Conservation (phyloP, 148 eudicot genomes). For the Silene uniflora region DNA sequence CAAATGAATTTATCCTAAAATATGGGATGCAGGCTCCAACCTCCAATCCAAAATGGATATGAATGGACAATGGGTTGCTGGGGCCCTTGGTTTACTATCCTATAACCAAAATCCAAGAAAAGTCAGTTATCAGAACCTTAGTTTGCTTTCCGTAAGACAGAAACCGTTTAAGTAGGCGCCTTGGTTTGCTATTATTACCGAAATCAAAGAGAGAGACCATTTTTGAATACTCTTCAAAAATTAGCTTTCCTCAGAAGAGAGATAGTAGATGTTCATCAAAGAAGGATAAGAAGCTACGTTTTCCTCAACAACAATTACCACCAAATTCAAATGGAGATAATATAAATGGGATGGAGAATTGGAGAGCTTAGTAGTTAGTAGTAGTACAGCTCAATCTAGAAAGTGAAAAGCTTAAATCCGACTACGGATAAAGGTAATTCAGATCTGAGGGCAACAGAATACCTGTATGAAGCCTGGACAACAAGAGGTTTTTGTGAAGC, state of each 20-base stretch:
- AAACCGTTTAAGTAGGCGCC: background rate
- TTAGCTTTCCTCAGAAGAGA: background rate
- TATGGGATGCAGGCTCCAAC: background rate
- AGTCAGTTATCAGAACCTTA: too few relatives aligned
- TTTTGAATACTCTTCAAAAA: too few relatives aligned
- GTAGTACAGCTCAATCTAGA: background rate
- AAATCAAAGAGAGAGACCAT: background rate
- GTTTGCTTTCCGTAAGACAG: too few relatives aligned
- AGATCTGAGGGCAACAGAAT: slow-evolving; percentile 8
- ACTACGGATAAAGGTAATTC: background rate
- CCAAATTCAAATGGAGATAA: background rate
- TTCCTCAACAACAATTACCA: background rate
- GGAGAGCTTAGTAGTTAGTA: background rate
- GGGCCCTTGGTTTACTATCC: too few relatives aligned
- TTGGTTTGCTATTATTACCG: background rate
- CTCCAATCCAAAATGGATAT: too few relatives aligned
- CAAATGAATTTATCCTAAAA: background rate
- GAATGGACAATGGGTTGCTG: too few relatives aligned
- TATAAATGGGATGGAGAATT: background rate
- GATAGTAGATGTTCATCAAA: background rate
- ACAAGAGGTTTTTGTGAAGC: slow-evolving; percentile 37
- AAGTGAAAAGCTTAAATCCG: background rate
- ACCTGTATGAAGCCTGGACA: slow-evolving; percentile 74
- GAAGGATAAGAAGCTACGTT: background rate
- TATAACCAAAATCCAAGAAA: too few relatives aligned